Base-by-base conservation (phyloP, 768 basidiomycete genomes). In the Mycena latifolia region DNA sequence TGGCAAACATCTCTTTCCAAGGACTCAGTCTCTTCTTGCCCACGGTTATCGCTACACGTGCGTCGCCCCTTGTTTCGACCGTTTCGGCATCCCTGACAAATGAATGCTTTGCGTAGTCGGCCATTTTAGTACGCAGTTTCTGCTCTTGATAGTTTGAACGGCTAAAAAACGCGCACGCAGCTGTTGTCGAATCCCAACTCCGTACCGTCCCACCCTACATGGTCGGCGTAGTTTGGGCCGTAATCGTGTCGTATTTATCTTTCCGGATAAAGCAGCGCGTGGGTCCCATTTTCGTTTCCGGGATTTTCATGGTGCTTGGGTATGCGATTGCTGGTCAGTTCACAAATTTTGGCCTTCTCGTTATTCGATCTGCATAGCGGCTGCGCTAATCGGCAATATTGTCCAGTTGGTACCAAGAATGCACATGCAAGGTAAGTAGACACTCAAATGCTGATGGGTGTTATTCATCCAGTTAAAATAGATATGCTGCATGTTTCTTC, bases 401-500 rank as follows among this genome's bases (percentile, higher is more conserved):
- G 18, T 10, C 10, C 29, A 70, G 69, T 70, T 4, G 69, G 61
- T 29, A 82, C 84, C 2, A 77, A 75, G 37, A 80, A 82, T 43
- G 65, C 79, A 14, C 79, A 84, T 54, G 84, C 83, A 37, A 71
- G 71, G 66, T 71, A 43, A 28, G 64, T 60, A 28, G 24, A 27
- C 18, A 24, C 28, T 28, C 37, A 41, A 39, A 22, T 31, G n/a
- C 28, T 28, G n/a, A n/a, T 8, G 18, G 31, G 31, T 9, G 41
- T n/a, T 25, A n/a, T 55, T 56, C 31, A 43, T 65, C 22, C 47
- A 11, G 45, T 9, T n/a, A 9, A 1, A 10, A 14, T 28, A 81
- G 84, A 64, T 85, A 85, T 72, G 83, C 79, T 3, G 83, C 84
- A 5, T 84, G 83, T 64, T 85, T 85, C 70, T 69, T 85, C 20